Evolutionary conservation across 495 filamentous ascomycete species (phyloP).

Genomic region (Sordaria brevicollis): DNA sequence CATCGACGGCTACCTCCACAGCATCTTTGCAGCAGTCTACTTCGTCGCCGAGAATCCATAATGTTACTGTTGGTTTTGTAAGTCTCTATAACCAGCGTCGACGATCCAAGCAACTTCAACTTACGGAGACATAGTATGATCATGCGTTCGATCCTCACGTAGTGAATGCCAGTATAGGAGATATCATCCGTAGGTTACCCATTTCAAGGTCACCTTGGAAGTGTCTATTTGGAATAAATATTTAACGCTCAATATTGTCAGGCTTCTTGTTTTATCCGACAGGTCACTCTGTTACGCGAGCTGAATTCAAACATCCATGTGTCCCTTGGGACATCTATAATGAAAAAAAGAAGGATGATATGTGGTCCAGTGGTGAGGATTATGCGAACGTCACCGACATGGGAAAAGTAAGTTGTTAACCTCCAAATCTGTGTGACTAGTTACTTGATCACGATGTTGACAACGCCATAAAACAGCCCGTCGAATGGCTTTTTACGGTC

Average conservation of each 20-base stretch:
- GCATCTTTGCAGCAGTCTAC: conserved; percentile 1
- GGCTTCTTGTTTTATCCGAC: not conserved
- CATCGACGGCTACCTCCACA: conserved; percentile 2
- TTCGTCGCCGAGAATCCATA: too few species aligned
- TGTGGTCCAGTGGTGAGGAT: not conserved
- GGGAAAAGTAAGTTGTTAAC: not conserved
- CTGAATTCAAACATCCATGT: not conserved
- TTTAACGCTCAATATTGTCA: not conserved
- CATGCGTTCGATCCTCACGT: not conserved
- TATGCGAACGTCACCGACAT: not conserved
- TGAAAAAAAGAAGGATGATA: too few species aligned
- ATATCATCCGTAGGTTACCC: not conserved
- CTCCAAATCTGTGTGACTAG: not conserved
- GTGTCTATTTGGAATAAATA: not conserved
- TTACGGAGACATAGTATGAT: not conserved
- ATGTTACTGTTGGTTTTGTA: too few species aligned
- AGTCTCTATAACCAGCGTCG: not conserved
- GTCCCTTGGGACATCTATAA: not conserved
- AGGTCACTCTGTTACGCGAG: not conserved
- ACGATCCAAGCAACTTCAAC: not conserved
- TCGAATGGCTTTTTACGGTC: conserved; percentile 37
- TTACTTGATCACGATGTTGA: not conserved
- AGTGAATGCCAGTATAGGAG: not conserved
- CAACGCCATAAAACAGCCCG: conserved; percentile 22
- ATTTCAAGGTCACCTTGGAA: not conserved